Percentiles rank a stretch among this genome's conserved stretches.
Evolutionary conservation across 768 basidiomycete genomes (phyloP).

Genomic region (Trametes sanguinea): DNA sequence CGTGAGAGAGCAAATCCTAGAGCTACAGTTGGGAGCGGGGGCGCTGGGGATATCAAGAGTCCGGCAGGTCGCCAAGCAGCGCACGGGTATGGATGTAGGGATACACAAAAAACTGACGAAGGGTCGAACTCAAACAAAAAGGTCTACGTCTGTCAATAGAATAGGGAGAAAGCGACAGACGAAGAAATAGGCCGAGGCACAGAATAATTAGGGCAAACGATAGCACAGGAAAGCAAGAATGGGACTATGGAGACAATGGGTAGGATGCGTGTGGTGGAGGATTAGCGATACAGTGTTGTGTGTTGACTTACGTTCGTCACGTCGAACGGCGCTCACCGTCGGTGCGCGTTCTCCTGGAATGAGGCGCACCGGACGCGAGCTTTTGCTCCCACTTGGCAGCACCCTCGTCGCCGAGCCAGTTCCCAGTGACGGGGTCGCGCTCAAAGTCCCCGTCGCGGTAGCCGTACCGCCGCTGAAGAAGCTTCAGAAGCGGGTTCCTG

Average conservation of each 20-base stretch:
- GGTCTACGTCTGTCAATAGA: slow-evolving; percentile 12
- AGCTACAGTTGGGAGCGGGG: slow-evolving; percentile 20
- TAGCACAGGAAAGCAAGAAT: slow-evolving; percentile 12
- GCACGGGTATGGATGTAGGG: slow-evolving; percentile 14
- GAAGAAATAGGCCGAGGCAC: slow-evolving; percentile 3
- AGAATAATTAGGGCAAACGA: slow-evolving; percentile 17
- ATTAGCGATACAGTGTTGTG: slow-evolving; percentile 4
- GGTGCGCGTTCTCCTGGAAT: slow-evolving; percentile 13
- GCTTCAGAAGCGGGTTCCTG: slow-evolving; percentile 73
- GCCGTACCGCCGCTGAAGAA: slow-evolving; percentile 70
- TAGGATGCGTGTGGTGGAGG: neutral
- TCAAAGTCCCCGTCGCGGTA: slow-evolving; percentile 90
- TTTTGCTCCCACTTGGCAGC: slow-evolving; percentile 64
- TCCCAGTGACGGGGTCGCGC: slow-evolving; percentile 59
- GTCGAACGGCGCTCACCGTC: slow-evolving; percentile 20
- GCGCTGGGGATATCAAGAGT: neutral
- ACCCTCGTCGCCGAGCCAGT: slow-evolving; percentile 71
- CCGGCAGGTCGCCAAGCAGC: neutral
- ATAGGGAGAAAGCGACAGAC: slow-evolving; percentile 1
- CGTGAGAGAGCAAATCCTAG: slow-evolving; percentile 8
- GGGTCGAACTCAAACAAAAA: slow-evolving; percentile 1
- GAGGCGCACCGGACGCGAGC: slow-evolving; percentile 28
- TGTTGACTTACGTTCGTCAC: slow-evolving; percentile 14
- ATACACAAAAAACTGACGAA: slow-evolving; percentile 12
- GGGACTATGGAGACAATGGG: slow-evolving; percentile 2